Evolutionary conservation across 2,329 filamentous ascomycete species (phyloP).

Genomic region (Penicillium italicum): DNA sequence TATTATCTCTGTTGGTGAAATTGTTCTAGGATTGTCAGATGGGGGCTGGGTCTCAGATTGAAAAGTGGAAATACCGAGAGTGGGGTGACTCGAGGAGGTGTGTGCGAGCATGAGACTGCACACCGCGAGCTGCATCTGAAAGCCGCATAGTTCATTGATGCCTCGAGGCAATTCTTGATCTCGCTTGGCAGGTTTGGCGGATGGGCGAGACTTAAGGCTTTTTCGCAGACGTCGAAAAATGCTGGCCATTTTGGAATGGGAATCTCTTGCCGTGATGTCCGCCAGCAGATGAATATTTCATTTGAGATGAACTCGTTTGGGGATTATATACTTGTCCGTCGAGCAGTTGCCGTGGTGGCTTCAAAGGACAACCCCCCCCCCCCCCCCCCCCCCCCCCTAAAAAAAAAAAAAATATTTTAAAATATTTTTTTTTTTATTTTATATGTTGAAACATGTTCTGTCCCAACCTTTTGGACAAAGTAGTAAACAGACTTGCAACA

Average conservation of each 20-base stretch:
- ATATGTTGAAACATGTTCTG: background rate
- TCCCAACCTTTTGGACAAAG: background rate
- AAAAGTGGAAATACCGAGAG: background rate
- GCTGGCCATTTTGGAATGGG: background rate
- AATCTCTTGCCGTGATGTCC: background rate
- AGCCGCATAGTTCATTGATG: conserved; percentile 6
- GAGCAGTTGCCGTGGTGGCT: background rate
- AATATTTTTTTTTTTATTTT: no score
- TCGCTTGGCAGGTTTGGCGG: background rate
- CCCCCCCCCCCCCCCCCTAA: no score
- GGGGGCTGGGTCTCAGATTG: background rate
- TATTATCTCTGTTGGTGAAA: background rate
- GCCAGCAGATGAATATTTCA: background rate
- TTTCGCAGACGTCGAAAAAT: background rate
- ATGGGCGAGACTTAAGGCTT: background rate
- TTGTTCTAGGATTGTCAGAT: background rate
- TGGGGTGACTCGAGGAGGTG: conserved; percentile 1
- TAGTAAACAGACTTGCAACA: background rate
- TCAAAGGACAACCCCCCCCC: background rate
- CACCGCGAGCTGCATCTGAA: conserved; percentile 9
- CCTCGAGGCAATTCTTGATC: conserved; percentile 6
- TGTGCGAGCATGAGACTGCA: conserved; percentile 14
- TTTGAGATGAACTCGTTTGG: background rate
- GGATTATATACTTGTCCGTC: background rate
- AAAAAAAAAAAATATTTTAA: no score